Conservation (phyloP, 2,329 filamentous ascomycete species). For the Cladosporium sp. region DNA sequence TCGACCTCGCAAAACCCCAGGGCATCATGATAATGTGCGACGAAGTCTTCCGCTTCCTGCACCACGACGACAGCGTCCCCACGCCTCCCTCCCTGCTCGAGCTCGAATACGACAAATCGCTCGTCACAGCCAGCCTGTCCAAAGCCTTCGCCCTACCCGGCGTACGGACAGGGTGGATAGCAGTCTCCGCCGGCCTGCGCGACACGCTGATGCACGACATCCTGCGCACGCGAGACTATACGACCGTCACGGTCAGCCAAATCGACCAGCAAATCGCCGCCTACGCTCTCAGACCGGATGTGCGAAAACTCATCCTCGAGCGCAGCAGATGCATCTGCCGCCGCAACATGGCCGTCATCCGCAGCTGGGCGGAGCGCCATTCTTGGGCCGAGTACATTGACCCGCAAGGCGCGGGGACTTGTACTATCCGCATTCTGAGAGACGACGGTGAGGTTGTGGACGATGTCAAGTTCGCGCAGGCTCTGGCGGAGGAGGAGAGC, state of each 20-base stretch:
- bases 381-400: not conserved
- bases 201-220: slow-evolving; percentile 50
- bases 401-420: not conserved
- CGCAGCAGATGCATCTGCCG: not conserved
- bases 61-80: slow-evolving; percentile 50
- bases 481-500: slow-evolving; percentile 8
- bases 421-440: not conserved
- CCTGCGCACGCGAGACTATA: slow-evolving; percentile 70
- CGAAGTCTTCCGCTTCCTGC: slow-evolving; percentile 80
- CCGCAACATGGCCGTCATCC: slow-evolving; percentile 5
- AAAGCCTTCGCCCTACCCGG: slow-evolving; percentile 83
- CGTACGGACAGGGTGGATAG: slow-evolving; percentile 79
- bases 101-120: slow-evolving; percentile 64
- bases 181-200: slow-evolving; percentile 55
- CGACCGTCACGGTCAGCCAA: slow-evolving; percentile 77
- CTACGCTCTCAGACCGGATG: slow-evolving; percentile 64
- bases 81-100: slow-evolving; percentile 66
- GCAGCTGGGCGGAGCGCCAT: not conserved
- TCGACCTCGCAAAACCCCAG: slow-evolving; percentile 59
- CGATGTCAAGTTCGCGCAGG: slow-evolving; percentile 6
- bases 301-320: slow-evolving; percentile 56
- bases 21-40: slow-evolving; percentile 68
- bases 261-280: slow-evolving; percentile 75
- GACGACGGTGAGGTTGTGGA: not conserved
- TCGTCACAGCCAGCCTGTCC: slow-evolving; percentile 76